A percentile compares a stretch with the other conserved stretches of the same genome.
Evolutionary conservation across 805 yeast species (phyloP).

Genomic region (Candida qinlingensis): DNA sequence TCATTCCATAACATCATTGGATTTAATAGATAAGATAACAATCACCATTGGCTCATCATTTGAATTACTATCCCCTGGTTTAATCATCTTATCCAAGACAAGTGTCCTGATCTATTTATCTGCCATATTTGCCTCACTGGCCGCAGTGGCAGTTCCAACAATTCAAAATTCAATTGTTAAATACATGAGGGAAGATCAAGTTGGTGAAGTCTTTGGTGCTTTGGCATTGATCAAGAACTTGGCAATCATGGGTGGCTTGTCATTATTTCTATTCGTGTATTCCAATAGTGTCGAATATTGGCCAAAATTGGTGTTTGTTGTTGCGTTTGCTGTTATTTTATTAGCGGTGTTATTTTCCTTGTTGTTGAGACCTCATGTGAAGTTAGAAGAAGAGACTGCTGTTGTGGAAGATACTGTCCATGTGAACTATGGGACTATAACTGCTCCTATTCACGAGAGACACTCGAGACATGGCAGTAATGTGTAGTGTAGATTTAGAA

Average conservation of each 20-base stretch:
- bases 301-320: slow-evolving; percentile 34
- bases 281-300: slow-evolving; percentile 33
- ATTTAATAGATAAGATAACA: slow-evolving; percentile 42
- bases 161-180: slow-evolving; percentile 56
- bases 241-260: slow-evolving; percentile 43
- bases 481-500: background rate
- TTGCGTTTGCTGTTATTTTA: slow-evolving; percentile 17
- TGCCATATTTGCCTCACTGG: slow-evolving; percentile 38
- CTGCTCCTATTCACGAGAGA: background rate
- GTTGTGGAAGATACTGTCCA: background rate
- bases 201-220: slow-evolving; percentile 74
- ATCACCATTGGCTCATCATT: slow-evolving; percentile 27
- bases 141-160: slow-evolving; percentile 51
- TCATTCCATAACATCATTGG: slow-evolving; percentile 40
- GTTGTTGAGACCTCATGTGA: slow-evolving; percentile 11
- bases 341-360: background rate
- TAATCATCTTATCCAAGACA: slow-evolving; percentile 29
- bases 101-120: slow-evolving; percentile 28
- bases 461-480: background rate
- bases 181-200: slow-evolving; percentile 49
- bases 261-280: slow-evolving; percentile 43
- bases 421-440: background rate
- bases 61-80: slow-evolving; percentile 35
- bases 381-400: background rate
- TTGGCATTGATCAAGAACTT: slow-evolving; percentile 53